Percentiles rank a stretch among this genome's conserved stretches.
Conservation (phyloP, 345 rosid species). For the Pistacia integerrima region DNA sequence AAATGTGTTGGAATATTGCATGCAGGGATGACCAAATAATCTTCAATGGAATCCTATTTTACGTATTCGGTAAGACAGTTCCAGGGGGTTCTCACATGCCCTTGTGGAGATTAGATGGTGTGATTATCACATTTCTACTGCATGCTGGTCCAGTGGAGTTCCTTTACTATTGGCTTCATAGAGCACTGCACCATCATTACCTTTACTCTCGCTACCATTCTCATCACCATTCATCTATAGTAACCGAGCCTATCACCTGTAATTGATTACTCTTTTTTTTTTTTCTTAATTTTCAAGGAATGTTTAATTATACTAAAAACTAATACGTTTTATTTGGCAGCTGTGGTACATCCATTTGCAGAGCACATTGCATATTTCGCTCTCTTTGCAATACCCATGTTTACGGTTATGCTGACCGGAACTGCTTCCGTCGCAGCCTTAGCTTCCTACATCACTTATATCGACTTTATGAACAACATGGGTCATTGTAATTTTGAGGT, state of each 20-base stretch:
- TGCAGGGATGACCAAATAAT: conserved; percentile 81
- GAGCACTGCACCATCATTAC: conserved; percentile 76
- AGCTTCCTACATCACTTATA: conserved; percentile 40
- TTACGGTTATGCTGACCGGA: conserved; percentile 29
- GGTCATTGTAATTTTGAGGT: conserved; percentile 64
- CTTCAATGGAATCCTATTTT: conserved; percentile 53
- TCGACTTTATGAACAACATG: conserved; percentile 59
- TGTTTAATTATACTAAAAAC: not conserved
- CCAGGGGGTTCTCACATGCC: conserved; percentile 47
- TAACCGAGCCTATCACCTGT: conserved; percentile 86
- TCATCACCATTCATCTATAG: conserved; percentile 89
- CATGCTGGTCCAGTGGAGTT: conserved; percentile 84
- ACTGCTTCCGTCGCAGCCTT: conserved; percentile 34
- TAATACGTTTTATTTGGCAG: conserved; percentile 31
- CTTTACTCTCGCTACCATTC: conserved; percentile 91
- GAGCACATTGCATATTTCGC: conserved; percentile 52
- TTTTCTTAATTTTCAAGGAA: too few relatives aligned
- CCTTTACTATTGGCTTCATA: conserved; percentile 79
- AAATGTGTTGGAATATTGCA: too few relatives aligned
- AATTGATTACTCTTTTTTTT: not conserved
- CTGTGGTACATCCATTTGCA: conserved; percentile 49
- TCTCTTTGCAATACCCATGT: conserved; percentile 46
- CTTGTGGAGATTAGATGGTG: conserved; percentile 62
- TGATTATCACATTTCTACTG: conserved; percentile 42
- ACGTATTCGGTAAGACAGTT: conserved; percentile 17